Base-by-base conservation (phyloP, 345 rosid genomes). In the Linum trigynum region DNA sequence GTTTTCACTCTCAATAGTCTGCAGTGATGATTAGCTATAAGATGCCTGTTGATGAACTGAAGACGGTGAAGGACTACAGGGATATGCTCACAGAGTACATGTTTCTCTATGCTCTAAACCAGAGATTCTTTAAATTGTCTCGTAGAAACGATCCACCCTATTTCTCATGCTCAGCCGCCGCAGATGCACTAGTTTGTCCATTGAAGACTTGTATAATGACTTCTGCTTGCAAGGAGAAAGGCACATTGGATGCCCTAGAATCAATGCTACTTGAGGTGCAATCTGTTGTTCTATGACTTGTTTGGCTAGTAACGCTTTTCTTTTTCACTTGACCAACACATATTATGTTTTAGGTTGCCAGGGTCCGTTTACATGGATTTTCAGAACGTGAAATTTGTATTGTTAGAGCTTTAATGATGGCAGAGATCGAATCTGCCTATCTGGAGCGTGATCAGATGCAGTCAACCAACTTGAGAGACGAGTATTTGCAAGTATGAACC, bases 391-490 rank as follows among this genome's bases (percentile, higher is more conserved):
- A 92, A 72, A 84, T 92, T 76, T 79, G 89, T 63, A 68, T 92
- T 69, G 96, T 82, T 60, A 86, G 88, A 56, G 89, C 98, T 72
- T 77, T 85, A 65, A 72, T 85, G 71, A 83, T 91, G 90, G 88
- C 96, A 0, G 90, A 85, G 80, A 87, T 91, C 62, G 96, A 91
- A 79, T 91, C 98, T 66, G 95, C 98, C 67, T 91, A 84, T 84
- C 82, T 91, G 76, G 96, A 91, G 75, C 96, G 96, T 68, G 96
- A 91, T 72, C 96, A 91, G 81, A 83, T 81, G 78, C 96, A 89
- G 63, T 91, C 98, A 65, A 79, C 96, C 65, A 89, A 82, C 83
- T 77, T 91, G 78, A 77, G 87, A 41, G 96, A 91, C 80, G 98
- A 89, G 74, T 87, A 80, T 79, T 73, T 92, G 65, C 95, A 92